Base-by-base conservation (phyloP, 345 rosid species). In the Citrus glauca region DNA sequence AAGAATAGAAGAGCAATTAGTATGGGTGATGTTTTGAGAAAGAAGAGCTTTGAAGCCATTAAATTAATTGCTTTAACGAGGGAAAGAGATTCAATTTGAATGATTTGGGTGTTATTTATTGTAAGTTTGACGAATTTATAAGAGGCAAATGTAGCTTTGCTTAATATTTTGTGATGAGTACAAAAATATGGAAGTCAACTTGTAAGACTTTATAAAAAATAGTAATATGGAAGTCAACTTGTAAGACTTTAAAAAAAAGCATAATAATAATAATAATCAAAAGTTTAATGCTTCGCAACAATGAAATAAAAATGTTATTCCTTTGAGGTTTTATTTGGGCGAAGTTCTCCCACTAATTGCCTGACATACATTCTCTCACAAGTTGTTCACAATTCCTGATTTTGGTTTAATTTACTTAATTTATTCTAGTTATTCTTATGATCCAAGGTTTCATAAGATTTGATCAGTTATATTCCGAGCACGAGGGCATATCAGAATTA, bases 1-100 rank as follows among this genome's bases (percentile, higher is more conserved):
- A 80, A 53, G 33, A 79, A 66, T 20, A 69, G 78, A 64, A 53
- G 35, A 59, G 81, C 2, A 71, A 72, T 35, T 35, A 72, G 37
- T 53, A 65, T 42, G 35, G 33, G 67, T 7, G 74, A 22, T 28
- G 50, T 38, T 38, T 60, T 40, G 25, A 22, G 30, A 48, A 70
- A 71, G 45, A 80, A 37, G 69, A 65, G 45, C 11, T 42, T 38
- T 16, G 55, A 9, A 62, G 79, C 79, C 84, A 78, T 78, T 10
- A 11, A 42, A 42, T 42, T 42, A 10, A 3, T 42, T 55, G 1
- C 19, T 27, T 59, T 6, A 40, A 30, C 2, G 14, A 2, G 3
- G 16, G 6, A 0, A 42, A 42, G 50, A 42, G 50, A n/a, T 17
- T 22, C 3, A 20, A 59, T 25, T 59, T 59, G 28, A n/a, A 50